phyloP scores from a whole-genome alignment of 805 yeast species.

The Pichia eremophila region DNA sequence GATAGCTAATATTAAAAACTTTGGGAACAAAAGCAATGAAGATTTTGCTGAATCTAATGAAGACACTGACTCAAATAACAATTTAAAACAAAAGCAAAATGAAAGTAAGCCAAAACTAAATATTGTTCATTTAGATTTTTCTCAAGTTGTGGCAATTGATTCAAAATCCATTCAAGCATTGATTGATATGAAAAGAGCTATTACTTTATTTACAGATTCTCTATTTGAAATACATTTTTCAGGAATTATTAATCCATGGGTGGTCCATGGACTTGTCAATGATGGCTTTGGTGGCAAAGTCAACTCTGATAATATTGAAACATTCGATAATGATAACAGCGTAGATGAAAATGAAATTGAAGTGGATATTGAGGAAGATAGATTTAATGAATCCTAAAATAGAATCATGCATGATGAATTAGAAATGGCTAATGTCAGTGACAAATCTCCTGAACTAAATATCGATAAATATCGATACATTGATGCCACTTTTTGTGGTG shows the following conservation, averaged over 20 bases:
- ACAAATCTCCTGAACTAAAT: not conserved
- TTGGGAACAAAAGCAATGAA: not conserved
- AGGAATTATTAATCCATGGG: conserved; percentile 80
- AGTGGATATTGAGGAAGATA: conserved; percentile 8
- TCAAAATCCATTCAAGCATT: conserved; percentile 71
- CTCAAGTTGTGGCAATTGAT: conserved; percentile 66
- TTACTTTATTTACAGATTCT: conserved; percentile 64
- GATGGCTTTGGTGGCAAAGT: conserved; percentile 58
- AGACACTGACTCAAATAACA: not conserved
- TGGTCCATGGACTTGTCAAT: conserved; percentile 60
- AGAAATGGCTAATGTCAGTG: not conserved
- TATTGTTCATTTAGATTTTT: conserved; percentile 71
- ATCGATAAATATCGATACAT: conserved; percentile 3
- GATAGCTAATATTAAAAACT: not conserved
- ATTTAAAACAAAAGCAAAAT: conserved; percentile 6
- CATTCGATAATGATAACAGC: conserved; percentile 2
- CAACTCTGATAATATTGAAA: conserved; percentile 4
- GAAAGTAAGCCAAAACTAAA: conserved; percentile 51
- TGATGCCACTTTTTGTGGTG: conserved; percentile 12
- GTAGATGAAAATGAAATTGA: conserved; percentile 8
- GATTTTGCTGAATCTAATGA: not conserved
- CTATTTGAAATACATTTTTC: conserved; percentile 86
- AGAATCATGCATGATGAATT: not conserved
- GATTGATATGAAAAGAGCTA: conserved; percentile 66
- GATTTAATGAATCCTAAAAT: not conserved